Evolutionary conservation across 2,329 filamentous ascomycete species (phyloP), one percentile per base, ranked within the genome.

Genomic region (Monilinia fructicola): DNA sequence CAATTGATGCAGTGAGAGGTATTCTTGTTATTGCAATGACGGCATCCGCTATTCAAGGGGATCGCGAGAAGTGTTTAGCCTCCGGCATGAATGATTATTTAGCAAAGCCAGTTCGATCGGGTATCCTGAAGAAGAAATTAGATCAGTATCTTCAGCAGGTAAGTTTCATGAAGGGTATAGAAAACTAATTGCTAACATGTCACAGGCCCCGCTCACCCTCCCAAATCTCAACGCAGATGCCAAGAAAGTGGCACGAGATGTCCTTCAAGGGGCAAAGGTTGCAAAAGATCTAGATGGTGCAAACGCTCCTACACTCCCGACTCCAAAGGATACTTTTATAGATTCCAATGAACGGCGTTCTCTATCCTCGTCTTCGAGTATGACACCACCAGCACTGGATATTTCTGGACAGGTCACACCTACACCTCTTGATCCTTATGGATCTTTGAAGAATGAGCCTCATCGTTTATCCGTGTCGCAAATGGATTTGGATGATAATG

Each of bases 11-110:
- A 10, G 92, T 98, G 14, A 85, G 91, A 63, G 88, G 91, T 70
- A 87, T 96, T 1, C 82, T 97, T n/a, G 91, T 98, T 59, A 97
- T 98, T 73, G 94, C 94, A 65, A 97, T 98, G 94, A 98, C 94
- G 0, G 94, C 94, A 1, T 93, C 90, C 35, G 94, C 94, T 3
- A 98, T 98, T 69, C 91, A 95, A 76, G 94, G 94, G 23, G 94
- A 98, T 76, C 85, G 93, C 58, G 94, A 98, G 77, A 97, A 96
- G 79, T 97, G 94, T 73, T 81, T 97, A n/a, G 92, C 93, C 60
- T 92, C 92, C 1, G 94, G 94, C 54, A 98, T 98, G 94, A 97
- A 97, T 77, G 95, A 97, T 74, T 90, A 97, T 74, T 85, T 97
- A 1, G 93, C 94, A 21, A 98, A 98, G 77, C 94, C 94, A 1